phyloP scores from a whole-genome alignment of 345 rosid genomes.

The Sisymbrium irio region DNA sequence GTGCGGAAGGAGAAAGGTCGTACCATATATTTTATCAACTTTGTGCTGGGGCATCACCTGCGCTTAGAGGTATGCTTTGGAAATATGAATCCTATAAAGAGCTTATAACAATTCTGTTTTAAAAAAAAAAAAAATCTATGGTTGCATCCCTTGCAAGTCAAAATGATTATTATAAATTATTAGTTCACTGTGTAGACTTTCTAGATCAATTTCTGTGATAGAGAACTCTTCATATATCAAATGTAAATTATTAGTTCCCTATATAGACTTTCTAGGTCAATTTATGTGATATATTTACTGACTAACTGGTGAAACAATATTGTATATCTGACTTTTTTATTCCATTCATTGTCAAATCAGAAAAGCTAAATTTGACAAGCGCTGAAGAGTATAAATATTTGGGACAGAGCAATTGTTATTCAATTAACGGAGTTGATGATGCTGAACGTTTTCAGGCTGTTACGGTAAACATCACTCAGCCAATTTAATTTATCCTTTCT shows the following conservation, averaged over 20 bases:
- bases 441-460: conserved; percentile 64
- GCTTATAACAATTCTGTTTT: not conserved
- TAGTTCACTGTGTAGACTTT: not conserved
- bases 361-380: conserved; percentile 73
- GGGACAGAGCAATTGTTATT: conserved; percentile 78
- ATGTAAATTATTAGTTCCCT: not conserved
- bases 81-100: not conserved
- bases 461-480: conserved; percentile 40
- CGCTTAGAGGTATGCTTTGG: conserved; percentile 58
- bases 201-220: conserved; percentile 1
- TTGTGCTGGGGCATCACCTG: conserved; percentile 84
- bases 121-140: not conserved
- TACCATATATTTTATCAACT: conserved; percentile 98
- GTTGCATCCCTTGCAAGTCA: not conserved
- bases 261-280: not conserved
- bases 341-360: conserved; percentile 40
- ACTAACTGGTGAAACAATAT: not conserved
- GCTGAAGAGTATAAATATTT: conserved; percentile 76
- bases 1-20: conserved; percentile 90
- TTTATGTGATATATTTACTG: conserved; percentile 4
- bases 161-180: not conserved
- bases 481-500: not conserved
- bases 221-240: not conserved
- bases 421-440: conserved; percentile 78
- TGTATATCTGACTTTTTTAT: conserved; percentile 1